Conservation (phyloP, 495 filamentous ascomycete species). For the Penicillium cosmopolitanum region DNA sequence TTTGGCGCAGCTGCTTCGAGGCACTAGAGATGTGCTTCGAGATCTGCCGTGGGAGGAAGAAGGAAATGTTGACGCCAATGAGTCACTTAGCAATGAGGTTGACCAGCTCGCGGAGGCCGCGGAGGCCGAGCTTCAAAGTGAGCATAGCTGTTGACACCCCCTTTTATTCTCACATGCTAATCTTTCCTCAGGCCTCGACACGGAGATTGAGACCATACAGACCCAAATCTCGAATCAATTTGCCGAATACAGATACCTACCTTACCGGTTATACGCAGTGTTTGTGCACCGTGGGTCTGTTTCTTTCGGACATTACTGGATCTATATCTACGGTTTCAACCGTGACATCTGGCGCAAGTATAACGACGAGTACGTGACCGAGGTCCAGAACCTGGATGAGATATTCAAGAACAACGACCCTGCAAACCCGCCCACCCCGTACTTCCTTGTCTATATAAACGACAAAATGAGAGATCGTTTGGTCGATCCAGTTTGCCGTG, state of each 20-base stretch:
- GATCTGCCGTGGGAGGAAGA: constrained; percentile 34
- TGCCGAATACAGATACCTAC: constrained; percentile 53
- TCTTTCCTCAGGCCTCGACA: constrained; percentile 43
- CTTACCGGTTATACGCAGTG: constrained; percentile 87
- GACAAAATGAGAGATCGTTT: constrained; percentile 62
- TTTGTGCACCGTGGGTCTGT: constrained; percentile 82
- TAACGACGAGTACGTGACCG: constrained; percentile 83
- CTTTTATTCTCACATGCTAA: constrained; percentile 14
- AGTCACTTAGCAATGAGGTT: constrained; percentile 32
- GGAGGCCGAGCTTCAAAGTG: constrained; percentile 44
- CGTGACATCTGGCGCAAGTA: constrained; percentile 86
- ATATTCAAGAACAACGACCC: constrained; percentile 68
- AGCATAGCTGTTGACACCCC: constrained; percentile 10
- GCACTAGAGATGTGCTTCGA: constrained; percentile 32
- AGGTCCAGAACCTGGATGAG: constrained; percentile 61
- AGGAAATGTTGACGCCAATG: constrained; percentile 21
- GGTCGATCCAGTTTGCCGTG: constrained; percentile 62
- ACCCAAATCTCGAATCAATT: constrained; percentile 66
- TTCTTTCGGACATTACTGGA: constrained; percentile 89
- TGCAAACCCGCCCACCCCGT: constrained; percentile 72
- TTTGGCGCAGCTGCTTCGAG: constrained; percentile 33
- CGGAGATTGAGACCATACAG: constrained; percentile 52
- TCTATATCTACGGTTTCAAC: constrained; percentile 91
- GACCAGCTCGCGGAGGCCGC: constrained; percentile 37
- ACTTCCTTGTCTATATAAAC: constrained; percentile 85